These are phyloP conservation scores for Cymbidium sinense DNA, from an alignment of 106 monocot species.

Conservation along the genomic window DNA sequence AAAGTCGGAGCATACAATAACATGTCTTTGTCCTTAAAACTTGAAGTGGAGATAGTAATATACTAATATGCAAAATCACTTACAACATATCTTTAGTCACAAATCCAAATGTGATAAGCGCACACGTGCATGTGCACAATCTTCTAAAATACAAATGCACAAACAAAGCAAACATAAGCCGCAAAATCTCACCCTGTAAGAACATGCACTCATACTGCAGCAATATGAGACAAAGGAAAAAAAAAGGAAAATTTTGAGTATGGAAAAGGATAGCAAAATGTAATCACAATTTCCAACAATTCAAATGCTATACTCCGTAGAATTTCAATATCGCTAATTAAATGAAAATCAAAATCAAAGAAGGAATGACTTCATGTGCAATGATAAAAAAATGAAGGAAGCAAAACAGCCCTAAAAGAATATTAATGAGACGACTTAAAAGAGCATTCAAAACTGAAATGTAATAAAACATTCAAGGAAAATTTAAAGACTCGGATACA, in stretches of 20 bases:
- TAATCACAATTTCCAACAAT: not conserved
- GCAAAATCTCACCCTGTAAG: not conserved
- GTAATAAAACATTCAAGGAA: conserved; percentile 7
- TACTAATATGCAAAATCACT: not conserved
- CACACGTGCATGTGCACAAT: not conserved
- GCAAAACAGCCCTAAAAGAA: conserved; percentile 1
- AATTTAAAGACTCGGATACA: conserved; percentile 4
- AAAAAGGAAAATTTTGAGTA: not conserved
- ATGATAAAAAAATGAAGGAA: not conserved
- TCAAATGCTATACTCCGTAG: not conserved
- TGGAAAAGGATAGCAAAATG: not conserved
- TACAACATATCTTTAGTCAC: no score
- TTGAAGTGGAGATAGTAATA: not conserved
- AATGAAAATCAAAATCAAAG: not conserved
- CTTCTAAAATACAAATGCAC: not conserved
- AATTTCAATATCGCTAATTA: not conserved
- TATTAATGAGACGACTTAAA: not conserved
- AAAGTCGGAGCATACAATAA: not conserved
- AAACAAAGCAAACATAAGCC: not conserved
- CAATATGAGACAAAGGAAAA: not conserved
- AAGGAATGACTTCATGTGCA: not conserved
- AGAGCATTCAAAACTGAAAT: conserved; percentile 5
- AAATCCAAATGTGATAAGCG: not conserved
- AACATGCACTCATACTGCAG: not conserved
- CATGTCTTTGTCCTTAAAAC: not conserved